These are phyloP conservation scores for Neoboletus magnificus DNA, from an alignment of 768 basidiomycete genomes.

Conservation along the genomic window DNA sequence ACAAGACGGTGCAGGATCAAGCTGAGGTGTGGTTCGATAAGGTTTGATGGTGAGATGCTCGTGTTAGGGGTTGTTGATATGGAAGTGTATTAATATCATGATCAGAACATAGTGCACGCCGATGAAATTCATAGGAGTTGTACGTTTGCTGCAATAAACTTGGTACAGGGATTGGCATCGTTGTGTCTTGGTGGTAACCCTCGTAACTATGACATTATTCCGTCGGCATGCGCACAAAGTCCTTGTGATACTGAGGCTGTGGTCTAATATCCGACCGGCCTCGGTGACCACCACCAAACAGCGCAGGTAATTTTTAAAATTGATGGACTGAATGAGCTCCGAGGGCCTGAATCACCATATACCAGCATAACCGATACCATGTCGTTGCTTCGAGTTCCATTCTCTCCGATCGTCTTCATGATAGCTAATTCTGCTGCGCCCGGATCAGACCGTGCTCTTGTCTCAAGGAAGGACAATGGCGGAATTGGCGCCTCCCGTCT, in stretches of 20 bases:
- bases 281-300: background rate
- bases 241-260: background rate
- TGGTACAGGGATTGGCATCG: background rate
- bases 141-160: background rate
- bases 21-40: slow-evolving; percentile 34
- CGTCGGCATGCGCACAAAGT: too few species aligned
- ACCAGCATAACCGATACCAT: too few species aligned
- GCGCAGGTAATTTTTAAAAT: background rate
- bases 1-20: slow-evolving; percentile 20
- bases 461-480: background rate
- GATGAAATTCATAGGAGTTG: background rate
- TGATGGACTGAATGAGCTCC: background rate
- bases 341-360: background rate
- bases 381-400: slow-evolving; percentile 1
- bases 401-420: background rate
- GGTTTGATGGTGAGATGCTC: background rate
- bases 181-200: background rate
- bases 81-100: background rate
- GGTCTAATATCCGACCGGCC: background rate
- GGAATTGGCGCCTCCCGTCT: background rate
- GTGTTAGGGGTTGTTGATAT: background rate
- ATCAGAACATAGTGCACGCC: background rate
- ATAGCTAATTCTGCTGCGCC: background rate
- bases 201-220: background rate
- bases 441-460: background rate